Percentiles rank a stretch among this genome's conserved stretches.
These are phyloP conservation scores for Aspergillus sergii DNA, from an alignment of 2,329 filamentous ascomycete genomes.

Conservation along the genomic window DNA sequence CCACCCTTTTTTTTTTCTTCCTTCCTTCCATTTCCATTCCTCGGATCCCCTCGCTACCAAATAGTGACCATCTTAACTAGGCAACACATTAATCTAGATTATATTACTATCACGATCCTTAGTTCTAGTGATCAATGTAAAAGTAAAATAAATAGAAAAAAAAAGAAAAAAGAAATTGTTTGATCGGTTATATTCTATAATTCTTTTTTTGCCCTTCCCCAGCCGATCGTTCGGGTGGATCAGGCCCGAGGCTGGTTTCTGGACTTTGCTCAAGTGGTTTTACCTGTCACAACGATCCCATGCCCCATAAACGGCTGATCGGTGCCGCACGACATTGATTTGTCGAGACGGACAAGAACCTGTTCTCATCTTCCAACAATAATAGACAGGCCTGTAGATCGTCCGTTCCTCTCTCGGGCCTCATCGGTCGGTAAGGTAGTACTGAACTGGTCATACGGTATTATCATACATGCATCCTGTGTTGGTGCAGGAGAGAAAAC, in stretches of 20 bases:
- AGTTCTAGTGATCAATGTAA: no score
- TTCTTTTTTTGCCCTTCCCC: background rate
- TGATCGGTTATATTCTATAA: no score
- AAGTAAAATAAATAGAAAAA: background rate
- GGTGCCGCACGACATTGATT: slow-evolving; percentile 29
- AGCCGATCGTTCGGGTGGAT: slow-evolving; percentile 20
- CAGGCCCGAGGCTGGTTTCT: background rate
- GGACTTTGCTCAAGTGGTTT: slow-evolving; percentile 15
- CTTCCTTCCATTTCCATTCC: background rate
- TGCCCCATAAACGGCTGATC: slow-evolving; percentile 43
- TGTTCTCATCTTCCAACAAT: slow-evolving; percentile 27
- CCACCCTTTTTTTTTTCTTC: background rate
- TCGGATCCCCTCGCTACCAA: background rate
- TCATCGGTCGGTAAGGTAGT: slow-evolving; percentile 2
- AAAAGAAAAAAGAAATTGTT: background rate
- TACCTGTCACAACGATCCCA: slow-evolving; percentile 38
- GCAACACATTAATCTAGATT: background rate
- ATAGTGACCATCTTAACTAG: background rate
- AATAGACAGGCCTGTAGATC: slow-evolving; percentile 16
- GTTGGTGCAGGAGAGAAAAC: background rate
- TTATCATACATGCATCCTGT: background rate
- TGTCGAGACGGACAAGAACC: slow-evolving; percentile 26
- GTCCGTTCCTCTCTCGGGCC: background rate
- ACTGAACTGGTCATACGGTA: slow-evolving; percentile 5
- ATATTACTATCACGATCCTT: no score